A percentile compares a stretch with the other conserved stretches of the same genome.
phyloP scores from a whole-genome alignment of 805 yeast species.

The Groenewaldozyma salmanticensis region DNA sequence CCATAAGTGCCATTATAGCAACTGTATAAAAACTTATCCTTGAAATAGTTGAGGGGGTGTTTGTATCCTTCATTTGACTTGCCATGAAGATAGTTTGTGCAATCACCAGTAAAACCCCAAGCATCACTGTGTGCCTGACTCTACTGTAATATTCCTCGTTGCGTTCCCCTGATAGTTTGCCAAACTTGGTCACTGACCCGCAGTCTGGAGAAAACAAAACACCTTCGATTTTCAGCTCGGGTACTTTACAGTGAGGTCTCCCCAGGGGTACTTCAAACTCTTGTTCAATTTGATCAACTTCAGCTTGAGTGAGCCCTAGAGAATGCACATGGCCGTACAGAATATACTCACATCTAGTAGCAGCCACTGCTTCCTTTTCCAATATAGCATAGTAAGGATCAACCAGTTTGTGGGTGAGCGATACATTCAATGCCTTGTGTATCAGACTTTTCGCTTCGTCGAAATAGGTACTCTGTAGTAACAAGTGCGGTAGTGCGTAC shows the following conservation, averaged over 20 bases:
- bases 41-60: constrained; percentile 73
- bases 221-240: constrained; percentile 47
- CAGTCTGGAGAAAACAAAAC: constrained; percentile 84
- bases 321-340: constrained; percentile 58
- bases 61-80: constrained; percentile 59
- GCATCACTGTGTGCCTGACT: constrained; percentile 34
- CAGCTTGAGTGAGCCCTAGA: constrained; percentile 42
- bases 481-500: constrained; percentile 30
- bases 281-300: constrained; percentile 54
- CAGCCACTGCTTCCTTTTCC: constrained; percentile 35
- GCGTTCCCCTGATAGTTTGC: constrained; percentile 45
- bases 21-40: constrained; percentile 58
- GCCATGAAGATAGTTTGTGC: constrained; percentile 49
- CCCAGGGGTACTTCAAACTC: constrained; percentile 73
- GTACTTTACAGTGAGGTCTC: constrained; percentile 54
- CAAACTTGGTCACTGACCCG: constrained; percentile 41
- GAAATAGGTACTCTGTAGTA: constrained; percentile 54
- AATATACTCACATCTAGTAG: constrained; percentile 60
- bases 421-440: constrained; percentile 7
- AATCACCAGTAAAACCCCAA: constrained; percentile 38
- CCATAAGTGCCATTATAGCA: constrained; percentile 53
- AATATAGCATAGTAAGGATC: constrained; percentile 52
- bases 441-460: constrained; percentile 53
- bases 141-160: constrained; percentile 34
- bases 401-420: constrained; percentile 39